A percentile compares a stretch with the other conserved stretches of the same genome.
Evolutionary conservation across 305 asterid genomes (phyloP).

Genomic region (Solanum chacoense): DNA sequence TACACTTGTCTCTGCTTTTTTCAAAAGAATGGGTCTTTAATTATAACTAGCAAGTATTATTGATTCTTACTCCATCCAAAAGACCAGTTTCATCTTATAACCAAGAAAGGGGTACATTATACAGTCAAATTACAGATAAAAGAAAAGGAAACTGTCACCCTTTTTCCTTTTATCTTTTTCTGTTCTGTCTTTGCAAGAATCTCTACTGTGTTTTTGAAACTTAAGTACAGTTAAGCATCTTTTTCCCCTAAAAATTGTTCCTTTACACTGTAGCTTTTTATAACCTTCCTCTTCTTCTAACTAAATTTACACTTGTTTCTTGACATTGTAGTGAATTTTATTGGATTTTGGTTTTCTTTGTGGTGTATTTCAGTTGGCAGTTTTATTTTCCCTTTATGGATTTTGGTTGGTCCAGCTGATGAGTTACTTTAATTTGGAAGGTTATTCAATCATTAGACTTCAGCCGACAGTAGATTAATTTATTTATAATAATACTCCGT

Average conservation of each 20-base stretch:
- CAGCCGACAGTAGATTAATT: not conserved
- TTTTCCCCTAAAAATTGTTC: not conserved
- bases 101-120: not conserved
- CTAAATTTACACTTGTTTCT: constrained; percentile 4
- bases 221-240: not conserved
- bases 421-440: not conserved
- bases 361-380: not conserved
- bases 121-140: not conserved
- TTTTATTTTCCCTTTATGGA: not conserved
- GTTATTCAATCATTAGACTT: not conserved
- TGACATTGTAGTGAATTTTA: not conserved
- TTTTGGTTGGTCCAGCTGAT: not conserved
- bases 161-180: not conserved
- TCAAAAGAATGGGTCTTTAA: not conserved
- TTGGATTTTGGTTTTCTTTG: not conserved
- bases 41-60: constrained; percentile 2
- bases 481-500: not conserved
- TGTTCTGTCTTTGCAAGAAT: constrained; percentile 5
- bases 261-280: not conserved
- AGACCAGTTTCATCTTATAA: not conserved
- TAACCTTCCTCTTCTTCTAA: not conserved
- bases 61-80: constrained; percentile 19
- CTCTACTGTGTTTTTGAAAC: not conserved
- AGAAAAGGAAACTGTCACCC: constrained; percentile 14
- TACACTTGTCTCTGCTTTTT: constrained; percentile 13